phyloP scores from a whole-genome alignment of 345 rosid species.

The Mallotus nudiflorus region DNA sequence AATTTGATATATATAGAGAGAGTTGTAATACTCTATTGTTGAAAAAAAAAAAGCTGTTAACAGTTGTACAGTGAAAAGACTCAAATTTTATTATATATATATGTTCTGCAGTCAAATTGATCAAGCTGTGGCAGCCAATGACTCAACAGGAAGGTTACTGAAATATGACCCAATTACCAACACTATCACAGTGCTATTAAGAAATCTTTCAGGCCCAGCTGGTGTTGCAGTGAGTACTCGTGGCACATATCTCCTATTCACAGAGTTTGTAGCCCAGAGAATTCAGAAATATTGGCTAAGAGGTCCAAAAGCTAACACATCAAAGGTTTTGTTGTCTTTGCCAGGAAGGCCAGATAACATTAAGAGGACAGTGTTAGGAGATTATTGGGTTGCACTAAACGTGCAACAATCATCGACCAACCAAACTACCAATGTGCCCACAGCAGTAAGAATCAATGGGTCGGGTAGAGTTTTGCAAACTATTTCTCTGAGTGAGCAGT shows the following conservation, averaged over 20 bases:
- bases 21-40: no score
- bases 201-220: not conserved
- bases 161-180: not conserved
- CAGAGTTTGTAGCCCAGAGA: not conserved
- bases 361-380: not conserved
- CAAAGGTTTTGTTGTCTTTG: slow-evolving; percentile 1
- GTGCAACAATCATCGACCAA: not conserved
- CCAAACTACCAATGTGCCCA: not conserved
- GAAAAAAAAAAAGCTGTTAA: no score
- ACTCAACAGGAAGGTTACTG: slow-evolving; percentile 5
- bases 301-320: slow-evolving; percentile 8
- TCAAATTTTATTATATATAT: no score
- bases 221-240: slow-evolving; percentile 10
- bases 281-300: slow-evolving; percentile 17
- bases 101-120: not conserved
- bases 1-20: no score
- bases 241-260: not conserved
- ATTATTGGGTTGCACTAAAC: slow-evolving; percentile 18
- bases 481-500: no score
- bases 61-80: no score
- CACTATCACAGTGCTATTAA: not conserved
- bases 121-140: not conserved
- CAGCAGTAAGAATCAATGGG: not conserved
- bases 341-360: slow-evolving; percentile 15
- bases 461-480: no score